Base-by-base conservation (phyloP, 768 basidiomycete species). In the Leccinellum rugosiceps region DNA sequence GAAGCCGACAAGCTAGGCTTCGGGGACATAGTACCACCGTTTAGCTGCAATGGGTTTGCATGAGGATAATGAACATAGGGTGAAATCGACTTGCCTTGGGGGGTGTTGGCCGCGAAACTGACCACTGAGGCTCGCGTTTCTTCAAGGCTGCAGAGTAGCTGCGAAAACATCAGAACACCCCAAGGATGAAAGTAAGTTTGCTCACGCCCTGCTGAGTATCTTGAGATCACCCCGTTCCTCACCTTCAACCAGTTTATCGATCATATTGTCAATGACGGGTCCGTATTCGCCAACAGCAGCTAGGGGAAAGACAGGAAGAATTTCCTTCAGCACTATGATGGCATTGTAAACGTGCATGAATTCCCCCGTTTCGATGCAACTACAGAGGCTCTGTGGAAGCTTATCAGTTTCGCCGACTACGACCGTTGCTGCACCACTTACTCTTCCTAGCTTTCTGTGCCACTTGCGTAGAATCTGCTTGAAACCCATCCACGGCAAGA, bases 331-430 rank as follows among this genome's bases (percentile, higher is more conserved):
- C 28, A 99, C 87, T 38, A 95, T 84, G 72, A 98, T 90, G n/a
- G 92, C 83, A 68, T 99, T 99, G 73, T 96, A 95, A 53, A 98
- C 91, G 65, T 94, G 94, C 90, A 98, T 96, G 71, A 95, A 98
- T 66, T 95, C 95, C 50, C 83, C 84, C 2, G 94, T 88, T 65
- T 87, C 82, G 59, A 98, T 87, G 68, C 90, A 94, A 31, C 85
- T 87, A 19, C 80, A 77, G 62, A 98, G 84, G 55, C 84, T 85
- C 94, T 94, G 65, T 19, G 32, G 57, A 38, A 34, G 30, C 23
- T 19, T 14, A 1, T 56, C 15, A 59, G 51, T 53, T 43, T 50
- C n/a, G 45, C 38, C 44, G 30, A 31, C 34, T 19, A 14, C 2
- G 21, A 23, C 25, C n/a, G 3, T 6, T n/a, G 28, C 2, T 46